Evolutionary conservation across 345 rosid species (phyloP), one percentile per base, ranked within the genome.

Genomic region (Citrus australasica): DNA sequence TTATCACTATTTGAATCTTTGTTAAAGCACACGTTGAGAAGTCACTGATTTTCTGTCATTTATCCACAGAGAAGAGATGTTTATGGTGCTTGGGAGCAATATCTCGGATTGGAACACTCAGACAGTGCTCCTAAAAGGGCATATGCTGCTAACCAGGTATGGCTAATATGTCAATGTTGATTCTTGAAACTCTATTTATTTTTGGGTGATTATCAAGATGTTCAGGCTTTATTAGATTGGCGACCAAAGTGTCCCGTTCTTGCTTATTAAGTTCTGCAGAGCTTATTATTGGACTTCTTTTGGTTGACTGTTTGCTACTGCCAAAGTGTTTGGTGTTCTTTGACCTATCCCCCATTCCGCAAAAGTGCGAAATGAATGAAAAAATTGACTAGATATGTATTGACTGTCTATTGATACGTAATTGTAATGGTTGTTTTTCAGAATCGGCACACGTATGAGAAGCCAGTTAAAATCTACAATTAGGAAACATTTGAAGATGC

Each of bases 71-170:
- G 92, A 82, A 88, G 93, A 81, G 98, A 92, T 74, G 95, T 94
- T 19, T 90, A 96, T 76, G 97, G 99, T 72, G 95, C 97, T 68
- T 94, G 94, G 95, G 98, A 94, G 90, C 97, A 94, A 84, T 94
- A 96, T 73, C 98, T 96, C 9, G 98, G 99, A 55, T 84, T 96
- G 86, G 99, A 96, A 85, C 99, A 96, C 73, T 61, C 93, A 40
- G 98, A 92, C 84, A 96, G 85, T 72, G 71, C 87, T 56, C 98
- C 98, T 63, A 92, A 90, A 82, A 88, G 95, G 79, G 86, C 97
- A 51, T 85, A 90, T 82, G 79, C 92, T 1, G 89, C 92, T 76
- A 91, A 89, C 84, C 98, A 94, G 95, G 99, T 30, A 73, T 5
- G 33, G 7, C 59, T 25, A 69, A 16, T 37, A 8, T 17, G 58